Base-by-base conservation (phyloP, 495 filamentous ascomycete genomes). In the Durotheca rogersii region DNA sequence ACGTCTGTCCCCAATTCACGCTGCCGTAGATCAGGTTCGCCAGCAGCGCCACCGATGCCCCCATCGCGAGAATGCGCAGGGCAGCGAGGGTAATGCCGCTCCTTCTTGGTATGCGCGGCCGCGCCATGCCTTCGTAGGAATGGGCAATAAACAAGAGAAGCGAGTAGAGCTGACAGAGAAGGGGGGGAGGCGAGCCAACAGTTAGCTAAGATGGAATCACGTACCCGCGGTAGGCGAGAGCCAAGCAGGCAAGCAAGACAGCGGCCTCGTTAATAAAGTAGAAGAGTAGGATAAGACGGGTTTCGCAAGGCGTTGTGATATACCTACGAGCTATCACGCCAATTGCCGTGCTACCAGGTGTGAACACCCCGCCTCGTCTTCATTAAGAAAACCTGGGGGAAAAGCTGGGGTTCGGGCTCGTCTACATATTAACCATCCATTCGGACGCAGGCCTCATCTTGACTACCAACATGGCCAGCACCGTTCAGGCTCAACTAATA, bases 391-490 rank as follows among this genome's bases (percentile, higher is more conserved):
- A 23, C 6, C 36, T 17, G 16, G 9, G 25, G 39, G 29, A 12
- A 1, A 32, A 42, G 41, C 57, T 60, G 36, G 52, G 57, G 42
- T 38, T 52, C 32, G 44, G 57, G 51, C 29, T 41, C 47, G 51
- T 56, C 23, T 51, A 52, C 51, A 56, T 56, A 56, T 60, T 60
- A 56, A 7, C 57, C 57, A 38, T 60, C 57, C 57, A 60, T 52
- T 60, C 57, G 52, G 57, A 51, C 52, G 50, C 50, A 40, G 17
- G 45, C 29, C 11, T 54, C 35, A 44, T 50, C 56, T 59, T 59
- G 35, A 45, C 37, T 30, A 47, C 50, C 56, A 59, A 46, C 50
- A 42, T 18, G 19, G 7, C 18, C 40, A 30, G 31, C 40, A 15
- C 14, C 15, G 33, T 43, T 48, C 54, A 58, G 47, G 54, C 43